Percentiles rank a stretch among this genome's conserved stretches.
phyloP scores from a whole-genome alignment of 2,329 filamentous ascomycete genomes.

The Alternaria burnsii region DNA sequence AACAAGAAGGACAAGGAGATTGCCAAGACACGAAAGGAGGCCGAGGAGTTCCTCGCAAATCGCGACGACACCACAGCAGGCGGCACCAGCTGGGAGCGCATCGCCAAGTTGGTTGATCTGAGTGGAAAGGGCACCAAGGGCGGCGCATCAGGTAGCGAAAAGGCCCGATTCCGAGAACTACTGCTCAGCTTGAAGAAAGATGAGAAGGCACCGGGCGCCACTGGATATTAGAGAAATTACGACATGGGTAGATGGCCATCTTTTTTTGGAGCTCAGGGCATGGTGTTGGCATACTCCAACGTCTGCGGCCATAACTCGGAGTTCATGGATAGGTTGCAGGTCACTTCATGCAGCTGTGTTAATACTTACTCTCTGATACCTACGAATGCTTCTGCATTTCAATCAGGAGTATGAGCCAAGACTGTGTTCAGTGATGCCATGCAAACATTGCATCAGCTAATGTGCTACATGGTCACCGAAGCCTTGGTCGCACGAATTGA shows the following conservation, averaged over 20 bases:
- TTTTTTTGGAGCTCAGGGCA: conserved; percentile 19
- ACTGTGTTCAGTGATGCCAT: neutral
- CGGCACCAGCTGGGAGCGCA: conserved; percentile 98
- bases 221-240: conserved; percentile 47
- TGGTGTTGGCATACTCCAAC: conserved; percentile 23
- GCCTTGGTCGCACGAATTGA: neutral
- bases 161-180: conserved; percentile 94
- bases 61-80: conserved; percentile 93
- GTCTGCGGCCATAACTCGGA: conserved; percentile 25
- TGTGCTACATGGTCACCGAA: neutral
- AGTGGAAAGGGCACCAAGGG: conserved; percentile 91
- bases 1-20: conserved; percentile 95
- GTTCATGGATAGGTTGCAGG: conserved; percentile 34
- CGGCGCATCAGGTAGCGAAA: conserved; percentile 87
- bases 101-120: conserved; percentile 95
- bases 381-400: neutral
- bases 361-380: conserved; percentile 21
- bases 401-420: neutral
- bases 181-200: conserved; percentile 90
- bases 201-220: conserved; percentile 77
- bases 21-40: conserved; percentile 86
- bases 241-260: conserved; percentile 16
- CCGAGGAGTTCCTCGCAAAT: conserved; percentile 87
- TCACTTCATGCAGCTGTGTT: conserved; percentile 35
- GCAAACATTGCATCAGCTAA: neutral